A percentile compares a stretch with the other conserved stretches of the same genome.
Conservation (phyloP, 306 rosid genomes). For the Cicer bijugum region DNA sequence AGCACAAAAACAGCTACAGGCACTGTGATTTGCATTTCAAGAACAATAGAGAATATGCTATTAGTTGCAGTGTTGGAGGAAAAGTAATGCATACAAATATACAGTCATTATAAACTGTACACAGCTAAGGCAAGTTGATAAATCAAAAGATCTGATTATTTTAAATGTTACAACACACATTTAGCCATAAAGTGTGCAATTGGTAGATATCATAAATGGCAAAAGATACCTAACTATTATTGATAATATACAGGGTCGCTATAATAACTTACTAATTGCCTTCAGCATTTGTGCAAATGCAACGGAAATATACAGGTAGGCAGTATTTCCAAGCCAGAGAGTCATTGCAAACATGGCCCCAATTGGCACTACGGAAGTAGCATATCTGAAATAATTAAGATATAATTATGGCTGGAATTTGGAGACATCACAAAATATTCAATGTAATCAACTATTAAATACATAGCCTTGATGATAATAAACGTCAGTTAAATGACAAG, state of each 20-base stretch:
- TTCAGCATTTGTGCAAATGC: conserved; percentile 98
- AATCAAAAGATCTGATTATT: conserved; percentile 24
- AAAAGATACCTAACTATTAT: conserved; percentile 39
- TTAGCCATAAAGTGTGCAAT: conserved; percentile 22
- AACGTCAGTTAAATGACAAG: background rate
- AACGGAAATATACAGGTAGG: conserved; percentile 94
- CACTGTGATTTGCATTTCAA: conserved; percentile 65
- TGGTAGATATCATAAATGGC: conserved; percentile 32
- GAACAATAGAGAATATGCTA: conserved; percentile 30
- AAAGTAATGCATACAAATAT: conserved; percentile 19
- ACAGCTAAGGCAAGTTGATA: conserved; percentile 36
- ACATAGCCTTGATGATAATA: conserved; percentile 30
- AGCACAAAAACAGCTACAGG: conserved; percentile 96
- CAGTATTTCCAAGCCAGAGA: conserved; percentile 99
- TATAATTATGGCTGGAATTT: conserved; percentile 41
- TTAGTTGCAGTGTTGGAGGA: conserved; percentile 39
- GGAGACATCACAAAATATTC: conserved; percentile 34
- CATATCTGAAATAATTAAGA: conserved; percentile 70
- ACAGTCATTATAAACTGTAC: conserved; percentile 23
- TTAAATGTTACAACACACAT: conserved; percentile 29
- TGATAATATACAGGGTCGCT: conserved; percentile 34
- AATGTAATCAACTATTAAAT: conserved; percentile 16
- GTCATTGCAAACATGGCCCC: conserved; percentile 99
- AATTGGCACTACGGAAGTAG: conserved; percentile 88
- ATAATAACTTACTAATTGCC: conserved; percentile 87